phyloP scores from a whole-genome alignment of 2,329 filamentous ascomycete species.

The Juglanconis sp. region DNA sequence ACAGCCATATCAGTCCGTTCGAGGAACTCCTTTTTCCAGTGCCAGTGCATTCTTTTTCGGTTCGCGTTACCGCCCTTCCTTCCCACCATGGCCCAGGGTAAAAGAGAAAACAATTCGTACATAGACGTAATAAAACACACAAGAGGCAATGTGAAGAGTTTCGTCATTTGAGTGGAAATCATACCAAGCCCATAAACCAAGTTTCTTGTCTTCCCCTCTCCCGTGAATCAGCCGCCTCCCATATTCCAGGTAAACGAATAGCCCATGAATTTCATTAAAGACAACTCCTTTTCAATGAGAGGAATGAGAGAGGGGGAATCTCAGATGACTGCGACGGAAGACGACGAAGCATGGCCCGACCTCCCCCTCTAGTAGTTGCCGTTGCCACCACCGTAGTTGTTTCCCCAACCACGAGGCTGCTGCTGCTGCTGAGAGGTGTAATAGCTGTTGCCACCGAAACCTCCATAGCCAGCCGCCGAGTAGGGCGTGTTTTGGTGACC shows the following conservation, averaged over 20 bases:
- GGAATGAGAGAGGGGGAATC: background rate
- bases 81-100: conserved; percentile 5
- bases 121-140: conserved; percentile 9
- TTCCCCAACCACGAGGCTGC: conserved; percentile 48
- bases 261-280: conserved; percentile 6
- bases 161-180: background rate
- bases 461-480: conserved; percentile 43
- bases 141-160: conserved; percentile 1
- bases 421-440: conserved; percentile 44
- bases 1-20: background rate
- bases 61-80: background rate
- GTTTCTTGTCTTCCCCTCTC: no score
- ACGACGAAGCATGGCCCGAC: conserved; percentile 8
- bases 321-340: conserved; percentile 10
- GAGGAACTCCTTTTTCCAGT: background rate
- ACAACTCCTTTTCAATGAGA: background rate
- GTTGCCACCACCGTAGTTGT: conserved; percentile 44
- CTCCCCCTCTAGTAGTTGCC: conserved; percentile 10
- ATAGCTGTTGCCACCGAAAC: conserved; percentile 46
- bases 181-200: conserved; percentile 5
- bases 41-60: background rate
- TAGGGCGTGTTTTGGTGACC: conserved; percentile 55
- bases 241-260: background rate
- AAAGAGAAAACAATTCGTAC: conserved; percentile 4
- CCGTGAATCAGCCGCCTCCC: background rate